phyloP scores from a whole-genome alignment of 768 basidiomycete species.

The Suillus ampliporus region DNA sequence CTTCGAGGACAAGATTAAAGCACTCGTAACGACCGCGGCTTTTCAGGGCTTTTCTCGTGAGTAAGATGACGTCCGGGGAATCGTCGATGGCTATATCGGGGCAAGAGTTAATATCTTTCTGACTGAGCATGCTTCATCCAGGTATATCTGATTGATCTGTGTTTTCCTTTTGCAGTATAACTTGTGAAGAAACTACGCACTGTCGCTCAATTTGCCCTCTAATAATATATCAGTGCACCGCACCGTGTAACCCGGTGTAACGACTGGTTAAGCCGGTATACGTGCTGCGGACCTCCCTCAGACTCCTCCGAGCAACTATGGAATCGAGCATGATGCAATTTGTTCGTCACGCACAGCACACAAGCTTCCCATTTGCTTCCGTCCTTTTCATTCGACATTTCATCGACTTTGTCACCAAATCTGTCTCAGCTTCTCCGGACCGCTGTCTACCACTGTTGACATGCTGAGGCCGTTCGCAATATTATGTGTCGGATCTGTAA shows the following conservation, averaged over 20 bases:
- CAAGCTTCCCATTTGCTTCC: not conserved
- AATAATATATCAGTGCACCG: not conserved
- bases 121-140: not conserved
- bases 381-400: too few relatives aligned
- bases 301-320: not conserved
- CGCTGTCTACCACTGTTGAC: not conserved
- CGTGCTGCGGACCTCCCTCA: not conserved
- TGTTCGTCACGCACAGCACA: not conserved
- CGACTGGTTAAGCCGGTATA: not conserved
- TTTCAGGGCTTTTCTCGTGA: not conserved
- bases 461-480: not conserved
- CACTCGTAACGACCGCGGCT: not conserved
- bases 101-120: not conserved
- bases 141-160: conserved; percentile 1
- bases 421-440: not conserved
- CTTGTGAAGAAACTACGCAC: not conserved
- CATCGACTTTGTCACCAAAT: not conserved
- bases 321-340: not conserved
- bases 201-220: conserved; percentile 5
- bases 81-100: not conserved
- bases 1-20: not conserved
- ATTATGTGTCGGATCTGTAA: not conserved
- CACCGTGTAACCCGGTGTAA: not conserved
- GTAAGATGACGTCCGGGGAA: not conserved
- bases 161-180: not conserved